phyloP scores from a whole-genome alignment of 495 filamentous ascomycete species.

The Glutinoglossum americanum region DNA sequence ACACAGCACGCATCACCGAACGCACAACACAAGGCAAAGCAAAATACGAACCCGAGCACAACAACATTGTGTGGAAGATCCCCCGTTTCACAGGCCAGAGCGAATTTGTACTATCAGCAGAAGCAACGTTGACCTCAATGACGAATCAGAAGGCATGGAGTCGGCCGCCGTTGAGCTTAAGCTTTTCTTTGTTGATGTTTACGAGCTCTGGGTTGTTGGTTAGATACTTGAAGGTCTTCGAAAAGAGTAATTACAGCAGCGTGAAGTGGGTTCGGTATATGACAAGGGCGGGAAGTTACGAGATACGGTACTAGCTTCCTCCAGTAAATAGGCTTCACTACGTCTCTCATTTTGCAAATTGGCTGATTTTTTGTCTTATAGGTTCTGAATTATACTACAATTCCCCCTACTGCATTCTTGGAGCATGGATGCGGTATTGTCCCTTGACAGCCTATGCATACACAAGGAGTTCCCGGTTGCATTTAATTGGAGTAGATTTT shows the following conservation, averaged over 20 bases:
- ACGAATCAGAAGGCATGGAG: constrained; percentile 98
- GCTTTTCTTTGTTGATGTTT: constrained; percentile 92
- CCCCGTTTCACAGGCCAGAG: constrained; percentile 85
- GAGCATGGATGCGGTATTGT: neutral
- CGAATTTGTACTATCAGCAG: constrained; percentile 85
- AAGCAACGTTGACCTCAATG: constrained; percentile 86
- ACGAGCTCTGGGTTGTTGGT: constrained; percentile 83
- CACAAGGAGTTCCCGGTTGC: neutral
- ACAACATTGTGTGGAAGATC: constrained; percentile 99
- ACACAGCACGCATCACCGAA: constrained; percentile 88
- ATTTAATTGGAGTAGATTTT: neutral
- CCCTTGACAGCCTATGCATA: neutral
- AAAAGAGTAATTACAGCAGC: constrained; percentile 95
- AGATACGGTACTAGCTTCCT: constrained; percentile 30
- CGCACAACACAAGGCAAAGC: constrained; percentile 87
- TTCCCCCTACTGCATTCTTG: neutral
- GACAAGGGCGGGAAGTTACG: constrained; percentile 77
- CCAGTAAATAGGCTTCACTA: neutral
- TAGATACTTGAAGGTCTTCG: constrained; percentile 94
- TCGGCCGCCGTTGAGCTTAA: constrained; percentile 75
- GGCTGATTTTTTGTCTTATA: neutral
- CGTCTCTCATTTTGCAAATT: neutral
- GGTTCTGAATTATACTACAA: neutral
- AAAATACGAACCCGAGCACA: constrained; percentile 94
- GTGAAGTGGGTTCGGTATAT: constrained; percentile 99